Percentiles rank a stretch among this genome's conserved stretches.
Evolutionary conservation across 768 basidiomycete genomes (phyloP).

Genomic region (Trametes gibbosa): DNA sequence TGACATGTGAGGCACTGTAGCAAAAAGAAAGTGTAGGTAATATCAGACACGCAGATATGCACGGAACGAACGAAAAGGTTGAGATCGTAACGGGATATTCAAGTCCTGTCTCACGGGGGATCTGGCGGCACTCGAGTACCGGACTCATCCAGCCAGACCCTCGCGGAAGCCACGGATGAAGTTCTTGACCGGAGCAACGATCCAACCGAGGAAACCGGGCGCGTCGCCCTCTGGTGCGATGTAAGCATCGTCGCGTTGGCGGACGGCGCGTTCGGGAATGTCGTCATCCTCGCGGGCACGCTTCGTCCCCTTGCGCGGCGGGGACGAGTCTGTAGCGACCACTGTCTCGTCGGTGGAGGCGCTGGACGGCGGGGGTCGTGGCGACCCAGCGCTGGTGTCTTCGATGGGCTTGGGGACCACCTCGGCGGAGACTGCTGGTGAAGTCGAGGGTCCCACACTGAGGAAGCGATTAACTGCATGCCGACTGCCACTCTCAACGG

Average conservation of each 20-base stretch:
- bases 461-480: neutral
- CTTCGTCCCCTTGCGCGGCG: conserved; percentile 39
- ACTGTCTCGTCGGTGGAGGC: conserved; percentile 40
- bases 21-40: neutral
- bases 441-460: neutral
- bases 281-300: conserved; percentile 48
- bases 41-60: neutral
- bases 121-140: neutral
- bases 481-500: neutral
- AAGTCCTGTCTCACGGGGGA: neutral
- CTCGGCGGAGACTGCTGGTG: neutral
- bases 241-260: conserved; percentile 51
- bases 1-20: neutral
- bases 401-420: conserved; percentile 12
- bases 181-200: conserved; percentile 59
- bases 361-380: conserved; percentile 23
- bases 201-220: conserved; percentile 54
- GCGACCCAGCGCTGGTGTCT: neutral
- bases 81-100: neutral
- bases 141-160: conserved; percentile 19
- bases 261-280: conserved; percentile 43
- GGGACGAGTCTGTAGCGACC: conserved; percentile 29
- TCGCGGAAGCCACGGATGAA: conserved; percentile 70
- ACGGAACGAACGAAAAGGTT: neutral
- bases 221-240: conserved; percentile 42